Base-by-base conservation (phyloP, 2,329 filamentous ascomycete species). In the Fusarium lyarnte region DNA sequence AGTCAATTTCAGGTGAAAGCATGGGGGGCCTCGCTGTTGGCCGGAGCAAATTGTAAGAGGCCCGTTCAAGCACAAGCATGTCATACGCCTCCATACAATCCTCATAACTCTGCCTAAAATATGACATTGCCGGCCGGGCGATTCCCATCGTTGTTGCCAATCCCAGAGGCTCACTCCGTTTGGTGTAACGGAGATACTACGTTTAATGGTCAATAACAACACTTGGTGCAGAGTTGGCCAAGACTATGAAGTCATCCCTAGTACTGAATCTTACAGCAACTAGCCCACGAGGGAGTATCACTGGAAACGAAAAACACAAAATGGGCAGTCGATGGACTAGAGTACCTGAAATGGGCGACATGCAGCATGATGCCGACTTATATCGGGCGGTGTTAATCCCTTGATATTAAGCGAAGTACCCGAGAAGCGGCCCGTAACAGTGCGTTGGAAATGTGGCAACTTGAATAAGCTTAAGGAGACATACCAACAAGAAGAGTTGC, bases 111-210 rank as follows among this genome's bases (percentile, higher is more conserved):
- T 57, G 39, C 51, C 60, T 38, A 47, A 58, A 71, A 46, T 27
- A 71, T 67, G 47, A 39, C 60, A 61, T 58, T 25, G 13, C 42
- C 27, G 41, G 33, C 41, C 13, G 17, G 35, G 35, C 54, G 57
- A 71, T 70, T 57, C 25, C 14, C 57, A 42, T 53, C 23, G 36
- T 23, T 29, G 46, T 58, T 73, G 25, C 70, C 61, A 35, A 46
- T 66, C 66, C 14, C 9, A 73, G 61, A 73, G 52, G 42, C 36
- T 36, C 36, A 46, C 45, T 35, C 65, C 65, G 59, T 66, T 45
- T 54, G 39, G 55, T 51, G 60, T 72, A 43, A 47, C 54, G 60
- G 69, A 60, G 51, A 66, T 72, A 59, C 54, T 70, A 43, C 70
- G 43, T 43, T 73, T 53, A 58, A 45, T 17, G 60, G 65, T 46